phyloP scores from a whole-genome alignment of 306 rosid species.

The Rosa persica region DNA sequence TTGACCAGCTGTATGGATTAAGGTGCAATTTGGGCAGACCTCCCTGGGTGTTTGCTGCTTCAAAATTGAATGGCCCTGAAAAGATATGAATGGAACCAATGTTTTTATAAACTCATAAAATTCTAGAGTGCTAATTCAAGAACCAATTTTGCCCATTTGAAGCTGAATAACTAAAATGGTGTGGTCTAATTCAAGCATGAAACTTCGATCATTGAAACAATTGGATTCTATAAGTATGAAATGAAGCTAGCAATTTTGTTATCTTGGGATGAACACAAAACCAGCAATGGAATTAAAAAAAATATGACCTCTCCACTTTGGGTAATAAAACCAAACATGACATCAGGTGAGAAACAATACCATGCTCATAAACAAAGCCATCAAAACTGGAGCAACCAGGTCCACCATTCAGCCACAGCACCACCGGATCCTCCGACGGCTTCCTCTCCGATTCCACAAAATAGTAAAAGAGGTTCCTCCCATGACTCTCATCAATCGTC shows the following conservation, averaged over 20 bases:
- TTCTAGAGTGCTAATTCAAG: background rate
- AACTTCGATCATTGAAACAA: background rate
- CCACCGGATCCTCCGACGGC: constrained; percentile 82
- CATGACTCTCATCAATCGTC: constrained; percentile 44
- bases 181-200: background rate
- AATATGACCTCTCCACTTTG: background rate
- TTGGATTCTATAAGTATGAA: background rate
- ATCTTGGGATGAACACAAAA: background rate
- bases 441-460: constrained; percentile 74
- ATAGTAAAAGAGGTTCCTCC: constrained; percentile 74
- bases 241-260: background rate
- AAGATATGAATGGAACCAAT: constrained; percentile 14
- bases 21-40: constrained; percentile 64
- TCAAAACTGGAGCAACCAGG: constrained; percentile 98
- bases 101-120: background rate
- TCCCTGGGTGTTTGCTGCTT: constrained; percentile 51
- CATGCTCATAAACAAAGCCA: constrained; percentile 96
- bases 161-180: background rate
- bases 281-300: background rate
- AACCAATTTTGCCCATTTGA: background rate
- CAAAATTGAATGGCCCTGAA: constrained; percentile 92
- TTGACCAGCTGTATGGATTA: constrained; percentile 94
- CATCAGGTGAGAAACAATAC: constrained; percentile 33
- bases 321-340: background rate
- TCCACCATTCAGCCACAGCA: constrained; percentile 98